Evolutionary conservation across 2,329 filamentous ascomycete species (phyloP).

Genomic region (Teratosphaeria nubilosa): DNA sequence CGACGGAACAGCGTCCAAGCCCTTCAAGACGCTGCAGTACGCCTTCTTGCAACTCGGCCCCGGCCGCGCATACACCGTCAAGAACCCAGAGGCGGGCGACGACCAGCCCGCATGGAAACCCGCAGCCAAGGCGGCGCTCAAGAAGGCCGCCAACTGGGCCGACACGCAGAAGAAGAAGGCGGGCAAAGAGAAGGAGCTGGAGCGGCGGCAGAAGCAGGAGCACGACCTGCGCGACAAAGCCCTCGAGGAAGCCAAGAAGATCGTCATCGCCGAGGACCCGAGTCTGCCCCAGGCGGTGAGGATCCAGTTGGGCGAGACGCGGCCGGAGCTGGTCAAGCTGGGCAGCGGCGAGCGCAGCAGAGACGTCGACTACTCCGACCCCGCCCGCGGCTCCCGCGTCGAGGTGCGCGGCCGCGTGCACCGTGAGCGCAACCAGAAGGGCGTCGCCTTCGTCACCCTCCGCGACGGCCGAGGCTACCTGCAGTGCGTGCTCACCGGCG

Average conservation of each 20-base stretch:
- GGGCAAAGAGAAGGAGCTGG: constrained; percentile 63
- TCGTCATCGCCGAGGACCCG: constrained; percentile 58
- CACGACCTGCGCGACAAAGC: constrained; percentile 59
- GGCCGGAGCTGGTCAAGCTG: constrained; percentile 48
- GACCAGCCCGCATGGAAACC: constrained; percentile 70
- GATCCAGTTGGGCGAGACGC: constrained; percentile 66
- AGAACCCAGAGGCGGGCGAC: constrained; percentile 55
- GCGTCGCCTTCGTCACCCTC: constrained; percentile 77
- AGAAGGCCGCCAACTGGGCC: constrained; percentile 68
- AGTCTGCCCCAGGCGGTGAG: constrained; percentile 63
- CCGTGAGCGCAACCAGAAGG: constrained; percentile 70
- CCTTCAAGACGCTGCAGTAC: constrained; percentile 71
- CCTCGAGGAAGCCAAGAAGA: constrained; percentile 73
- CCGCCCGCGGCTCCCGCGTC: constrained; percentile 60
- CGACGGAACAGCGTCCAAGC: constrained; percentile 59
- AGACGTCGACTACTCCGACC: constrained; percentile 44
- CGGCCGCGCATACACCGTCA: constrained; percentile 54
- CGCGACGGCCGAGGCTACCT: constrained; percentile 75
- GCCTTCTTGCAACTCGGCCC: constrained; percentile 65
- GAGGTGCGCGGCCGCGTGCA: constrained; percentile 76
- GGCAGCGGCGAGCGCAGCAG: constrained; percentile 36
- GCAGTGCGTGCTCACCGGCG: constrained; percentile 72
- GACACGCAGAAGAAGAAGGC: constrained; percentile 77
- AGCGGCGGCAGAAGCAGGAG: constrained; percentile 62
- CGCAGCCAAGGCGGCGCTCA: constrained; percentile 71